phyloP scores from a whole-genome alignment of 345 rosid genomes.

The Citrus trifoliata region DNA sequence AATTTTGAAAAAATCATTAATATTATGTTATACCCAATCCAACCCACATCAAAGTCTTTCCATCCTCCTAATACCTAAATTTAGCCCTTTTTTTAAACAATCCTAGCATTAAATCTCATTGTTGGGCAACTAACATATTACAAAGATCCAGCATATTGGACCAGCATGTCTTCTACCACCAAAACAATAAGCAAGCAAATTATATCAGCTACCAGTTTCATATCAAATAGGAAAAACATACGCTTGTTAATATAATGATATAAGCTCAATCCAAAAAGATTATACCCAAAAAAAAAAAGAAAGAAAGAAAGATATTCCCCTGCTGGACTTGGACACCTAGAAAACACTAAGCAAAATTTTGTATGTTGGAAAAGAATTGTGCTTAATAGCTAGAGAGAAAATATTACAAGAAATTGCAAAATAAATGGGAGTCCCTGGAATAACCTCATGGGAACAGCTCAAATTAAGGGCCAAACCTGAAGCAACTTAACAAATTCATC shows the following conservation, averaged over 20 bases:
- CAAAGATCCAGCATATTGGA: background rate
- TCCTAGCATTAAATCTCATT: background rate
- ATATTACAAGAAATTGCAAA: background rate
- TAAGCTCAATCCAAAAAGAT: background rate
- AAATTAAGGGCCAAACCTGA: constrained; percentile 50
- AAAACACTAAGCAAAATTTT: background rate
- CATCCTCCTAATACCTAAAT: background rate
- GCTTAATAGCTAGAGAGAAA: background rate
- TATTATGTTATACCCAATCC: background rate
- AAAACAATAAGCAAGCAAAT: background rate
- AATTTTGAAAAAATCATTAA: background rate
- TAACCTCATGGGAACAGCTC: constrained; percentile 5
- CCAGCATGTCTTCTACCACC: background rate
- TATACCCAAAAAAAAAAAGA: background rate
- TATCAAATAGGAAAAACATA: background rate
- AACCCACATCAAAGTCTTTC: background rate
- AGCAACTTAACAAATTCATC: constrained; percentile 91
- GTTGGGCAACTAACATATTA: background rate
- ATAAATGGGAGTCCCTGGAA: background rate
- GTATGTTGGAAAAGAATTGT: background rate
- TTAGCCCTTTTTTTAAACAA: background rate
- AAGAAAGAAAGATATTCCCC: too few species aligned
- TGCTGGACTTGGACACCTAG: background rate
- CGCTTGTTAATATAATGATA: background rate
- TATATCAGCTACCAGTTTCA: background rate